Base-by-base conservation (phyloP, 768 basidiomycete species). In the Auricularia cornea region DNA sequence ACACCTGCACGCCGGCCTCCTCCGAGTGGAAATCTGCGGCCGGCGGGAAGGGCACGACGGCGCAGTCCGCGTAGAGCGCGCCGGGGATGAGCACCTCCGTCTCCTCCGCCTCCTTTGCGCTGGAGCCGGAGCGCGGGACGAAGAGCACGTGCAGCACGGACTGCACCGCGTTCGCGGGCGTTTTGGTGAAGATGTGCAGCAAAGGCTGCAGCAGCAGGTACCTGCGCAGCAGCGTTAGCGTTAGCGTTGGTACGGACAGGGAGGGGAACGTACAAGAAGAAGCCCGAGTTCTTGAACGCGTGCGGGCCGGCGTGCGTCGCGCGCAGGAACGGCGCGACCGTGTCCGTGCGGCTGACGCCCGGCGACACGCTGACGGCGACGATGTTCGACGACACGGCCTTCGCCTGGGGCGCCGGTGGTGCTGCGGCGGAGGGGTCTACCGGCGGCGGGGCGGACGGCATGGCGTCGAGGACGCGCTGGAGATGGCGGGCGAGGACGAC, bases 111-210 rank as follows among this genome's bases (percentile, higher is more conserved):
- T 10, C n/a, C 18, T n/a, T 35, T 5, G 28, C 54, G 68, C 18
- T 71, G 2, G 61, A 5, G 28, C 10, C 26, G 23, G 41, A 62
- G 41, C 31, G 59, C 1, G 90, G 90, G 18, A 92, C 80, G 72
- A 90, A 94, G 16, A 96, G 81, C 0, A 82, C 87, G 65, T 93
- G 93, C 3, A 94, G 73, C n/a, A 94, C 77, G 2, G 85, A 81
- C 70, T 96, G 90, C n/a, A 89, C 76, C 0, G 87, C 76, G 8
- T 83, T 76, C 2, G 66, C 70, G 1, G 90, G 81, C 0, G 87
- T 84, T 68, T 94, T 94, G 4, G 86, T 83, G 67, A 90, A 71
- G 51, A 94, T 67, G 29, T 85, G 77, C 20, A 92, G 75, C 3
- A 92, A 51, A 0, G 91, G 92, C 63, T 86, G 85, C 6, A 86